Percentiles rank a stretch among this genome's conserved stretches.
phyloP scores from a whole-genome alignment of 345 rosid genomes.

The Murraya koenigii region DNA sequence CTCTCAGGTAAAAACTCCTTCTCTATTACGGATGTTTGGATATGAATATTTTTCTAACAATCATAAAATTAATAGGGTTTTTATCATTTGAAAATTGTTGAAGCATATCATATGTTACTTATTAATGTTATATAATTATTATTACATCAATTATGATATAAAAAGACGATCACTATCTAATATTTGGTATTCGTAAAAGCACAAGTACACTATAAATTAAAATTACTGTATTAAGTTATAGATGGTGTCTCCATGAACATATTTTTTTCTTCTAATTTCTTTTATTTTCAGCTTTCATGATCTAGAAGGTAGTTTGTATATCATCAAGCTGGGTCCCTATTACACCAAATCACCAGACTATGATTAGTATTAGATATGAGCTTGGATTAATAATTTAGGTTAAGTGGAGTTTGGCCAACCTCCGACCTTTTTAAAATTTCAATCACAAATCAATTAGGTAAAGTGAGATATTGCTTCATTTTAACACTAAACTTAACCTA shows the following conservation, averaged over 20 bases:
- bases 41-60: too few relatives aligned
- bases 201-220: neutral
- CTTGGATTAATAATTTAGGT: neutral
- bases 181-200: too few relatives aligned
- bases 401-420: conserved; percentile 18
- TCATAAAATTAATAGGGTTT: too few relatives aligned
- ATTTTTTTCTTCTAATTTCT: neutral
- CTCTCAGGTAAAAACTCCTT: conserved; percentile 44
- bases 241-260: neutral
- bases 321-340: neutral
- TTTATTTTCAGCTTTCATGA: neutral
- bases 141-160: neutral
- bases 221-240: neutral
- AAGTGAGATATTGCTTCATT: neutral
- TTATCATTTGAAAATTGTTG: too few relatives aligned
- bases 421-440: neutral
- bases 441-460: neutral
- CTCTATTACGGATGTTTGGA: neutral
- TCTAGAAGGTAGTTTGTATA: neutral
- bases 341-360: neutral
- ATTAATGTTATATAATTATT: too few relatives aligned
- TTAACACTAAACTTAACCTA: neutral
- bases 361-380: neutral
- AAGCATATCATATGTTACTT: too few relatives aligned
- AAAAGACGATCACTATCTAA: neutral